Conservation (phyloP, 306 rosid genomes). For the Canavalia gladiata region DNA sequence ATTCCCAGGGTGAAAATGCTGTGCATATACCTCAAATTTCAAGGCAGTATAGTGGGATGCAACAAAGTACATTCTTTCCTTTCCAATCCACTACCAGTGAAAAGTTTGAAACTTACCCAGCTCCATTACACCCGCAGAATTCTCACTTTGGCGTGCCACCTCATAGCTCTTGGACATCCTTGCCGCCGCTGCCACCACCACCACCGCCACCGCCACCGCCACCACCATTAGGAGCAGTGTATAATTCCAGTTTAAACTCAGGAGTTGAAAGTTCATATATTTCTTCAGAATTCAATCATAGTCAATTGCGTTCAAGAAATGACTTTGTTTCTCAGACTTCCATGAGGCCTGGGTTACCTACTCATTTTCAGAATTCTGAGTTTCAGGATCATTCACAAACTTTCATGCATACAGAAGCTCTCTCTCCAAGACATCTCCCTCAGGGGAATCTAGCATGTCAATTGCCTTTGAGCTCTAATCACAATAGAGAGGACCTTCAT, state of each 20-base stretch:
- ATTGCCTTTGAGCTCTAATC: constrained; percentile 49
- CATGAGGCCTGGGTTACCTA: constrained; percentile 53
- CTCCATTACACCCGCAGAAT: constrained; percentile 55
- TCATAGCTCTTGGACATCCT: constrained; percentile 63
- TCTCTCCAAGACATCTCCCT: constrained; percentile 53
- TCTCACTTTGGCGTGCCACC: constrained; percentile 61
- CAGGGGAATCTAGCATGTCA: constrained; percentile 57
- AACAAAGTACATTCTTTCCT: constrained; percentile 67
- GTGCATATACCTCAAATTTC: constrained; percentile 59
- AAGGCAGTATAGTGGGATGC: constrained; percentile 53
- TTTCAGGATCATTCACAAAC: constrained; percentile 60
- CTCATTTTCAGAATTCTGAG: constrained; percentile 59
- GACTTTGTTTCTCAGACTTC: constrained; percentile 64
- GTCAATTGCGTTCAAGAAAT: constrained; percentile 58
- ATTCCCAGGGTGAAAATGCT: constrained; percentile 60
- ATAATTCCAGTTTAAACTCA: constrained; percentile 55
- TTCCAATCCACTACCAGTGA: constrained; percentile 60
- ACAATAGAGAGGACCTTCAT: constrained; percentile 56
- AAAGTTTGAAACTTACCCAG: constrained; percentile 60
- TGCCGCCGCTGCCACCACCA: constrained; percentile 62
- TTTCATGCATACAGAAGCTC: constrained; percentile 56
- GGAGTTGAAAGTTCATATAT: constrained; percentile 55
- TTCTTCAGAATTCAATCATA: constrained; percentile 68
- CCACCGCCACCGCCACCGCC: constrained; percentile 55
- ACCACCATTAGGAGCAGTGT: constrained; percentile 37